Evolutionary conservation across 148 eudicot genomes (phyloP).

Genomic region (Cornus suecica): DNA sequence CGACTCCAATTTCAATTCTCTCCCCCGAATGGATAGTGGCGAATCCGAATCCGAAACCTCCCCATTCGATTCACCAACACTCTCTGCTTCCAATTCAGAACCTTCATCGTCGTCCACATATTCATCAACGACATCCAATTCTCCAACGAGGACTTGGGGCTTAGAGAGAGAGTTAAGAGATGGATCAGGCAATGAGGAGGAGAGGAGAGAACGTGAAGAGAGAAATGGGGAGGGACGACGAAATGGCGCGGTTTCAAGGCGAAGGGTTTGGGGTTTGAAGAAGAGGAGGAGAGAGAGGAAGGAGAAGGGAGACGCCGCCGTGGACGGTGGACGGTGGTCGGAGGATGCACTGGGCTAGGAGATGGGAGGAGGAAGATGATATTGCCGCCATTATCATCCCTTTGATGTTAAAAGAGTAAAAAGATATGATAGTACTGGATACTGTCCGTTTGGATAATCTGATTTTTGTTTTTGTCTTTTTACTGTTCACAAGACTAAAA

Average conservation of each 20-base stretch:
- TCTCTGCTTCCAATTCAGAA: neutral
- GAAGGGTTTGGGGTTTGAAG: neutral
- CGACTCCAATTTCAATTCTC: neutral
- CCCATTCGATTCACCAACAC: neutral
- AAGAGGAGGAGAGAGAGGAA: neutral
- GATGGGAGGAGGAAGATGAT: slow-evolving; percentile 15
- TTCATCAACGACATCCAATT: neutral
- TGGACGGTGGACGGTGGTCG: slow-evolving; percentile 8
- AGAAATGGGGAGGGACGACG: neutral
- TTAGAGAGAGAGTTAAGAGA: slow-evolving; percentile 1
- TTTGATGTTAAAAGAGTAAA: too few relatives aligned
- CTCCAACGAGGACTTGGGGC: neutral
- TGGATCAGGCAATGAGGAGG: neutral
- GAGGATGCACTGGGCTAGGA: neutral
- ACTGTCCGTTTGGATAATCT: too few relatives aligned
- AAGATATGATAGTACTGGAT: too few relatives aligned
- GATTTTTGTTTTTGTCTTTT: too few relatives aligned
- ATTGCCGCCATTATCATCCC: slow-evolving; percentile 6
- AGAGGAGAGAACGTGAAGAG: slow-evolving; percentile 1
- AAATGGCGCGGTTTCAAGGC: slow-evolving; percentile 1
- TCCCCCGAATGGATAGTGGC: neutral
- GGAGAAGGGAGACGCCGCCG: neutral
- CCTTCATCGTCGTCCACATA: neutral
- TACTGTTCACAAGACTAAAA: too few relatives aligned
- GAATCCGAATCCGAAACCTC: slow-evolving; percentile 6